A percentile compares a stretch with the other conserved stretches of the same genome.
Evolutionary conservation across 2,329 filamentous ascomycete genomes (phyloP).

Genomic region (Pyrenochaeta sp.): DNA sequence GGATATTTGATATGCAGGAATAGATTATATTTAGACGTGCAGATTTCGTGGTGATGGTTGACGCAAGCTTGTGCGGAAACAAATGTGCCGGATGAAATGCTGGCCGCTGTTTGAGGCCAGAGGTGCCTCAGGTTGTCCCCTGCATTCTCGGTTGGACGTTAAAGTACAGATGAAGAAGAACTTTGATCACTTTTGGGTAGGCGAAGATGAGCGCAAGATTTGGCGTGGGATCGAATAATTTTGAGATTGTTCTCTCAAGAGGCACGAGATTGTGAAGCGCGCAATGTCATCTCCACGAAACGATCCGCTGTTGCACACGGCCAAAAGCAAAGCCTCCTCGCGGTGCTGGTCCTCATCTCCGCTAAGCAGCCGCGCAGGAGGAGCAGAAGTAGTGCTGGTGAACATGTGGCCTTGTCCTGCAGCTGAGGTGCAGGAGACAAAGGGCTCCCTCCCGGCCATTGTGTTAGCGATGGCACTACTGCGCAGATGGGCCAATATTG

Average conservation of each 20-base stretch:
- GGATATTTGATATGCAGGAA: background rate
- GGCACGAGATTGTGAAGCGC: too few species aligned
- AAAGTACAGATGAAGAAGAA: too few species aligned
- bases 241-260: too few species aligned
- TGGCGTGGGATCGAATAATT: too few species aligned
- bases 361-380: constrained; percentile 8
- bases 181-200: too few species aligned
- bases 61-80: constrained; percentile 1
- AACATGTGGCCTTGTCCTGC: constrained; percentile 10
- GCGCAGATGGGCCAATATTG: too few species aligned
- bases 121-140: constrained; percentile 1
- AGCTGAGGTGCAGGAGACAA: constrained; percentile 9
- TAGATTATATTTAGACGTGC: background rate
- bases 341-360: constrained; percentile 1
- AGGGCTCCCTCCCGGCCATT: too few species aligned
- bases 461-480: too few species aligned
- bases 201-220: too few species aligned
- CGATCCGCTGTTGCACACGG: constrained; percentile 1
- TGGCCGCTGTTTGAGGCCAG: background rate
- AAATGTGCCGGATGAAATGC: background rate
- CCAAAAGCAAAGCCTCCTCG: background rate
- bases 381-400: background rate
- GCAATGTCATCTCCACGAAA: background rate
- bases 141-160: background rate
- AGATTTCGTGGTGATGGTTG: too few species aligned